phyloP scores from a whole-genome alignment of 2,329 filamentous ascomycete genomes.

The Colletotrichum spaethianum region DNA sequence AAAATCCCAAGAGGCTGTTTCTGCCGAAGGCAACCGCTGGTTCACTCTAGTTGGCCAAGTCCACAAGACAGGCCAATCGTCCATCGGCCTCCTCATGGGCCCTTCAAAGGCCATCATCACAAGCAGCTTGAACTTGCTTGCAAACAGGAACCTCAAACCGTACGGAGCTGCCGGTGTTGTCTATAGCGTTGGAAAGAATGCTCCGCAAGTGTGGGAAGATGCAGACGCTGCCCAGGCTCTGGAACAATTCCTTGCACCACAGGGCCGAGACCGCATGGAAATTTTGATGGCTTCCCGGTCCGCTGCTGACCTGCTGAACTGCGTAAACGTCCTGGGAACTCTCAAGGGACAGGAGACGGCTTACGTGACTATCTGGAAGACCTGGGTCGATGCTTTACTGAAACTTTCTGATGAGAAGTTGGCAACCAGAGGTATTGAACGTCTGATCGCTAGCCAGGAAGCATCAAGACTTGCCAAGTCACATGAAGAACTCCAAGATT shows the following conservation, averaged over 20 bases:
- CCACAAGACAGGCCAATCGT: constrained; percentile 48
- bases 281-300: constrained; percentile 78
- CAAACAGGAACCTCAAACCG: constrained; percentile 69
- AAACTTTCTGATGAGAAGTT: constrained; percentile 47
- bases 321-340: constrained; percentile 70
- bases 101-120: constrained; percentile 44
- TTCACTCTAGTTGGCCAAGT: constrained; percentile 70
- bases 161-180: constrained; percentile 68
- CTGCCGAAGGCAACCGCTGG: constrained; percentile 77
- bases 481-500: constrained; percentile 60
- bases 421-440: constrained; percentile 54
- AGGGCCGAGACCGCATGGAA: constrained; percentile 70
- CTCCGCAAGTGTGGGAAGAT: constrained; percentile 58
- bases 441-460: constrained; percentile 62
- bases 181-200: constrained; percentile 44
- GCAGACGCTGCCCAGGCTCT: constrained; percentile 52
- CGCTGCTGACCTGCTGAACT: constrained; percentile 74
- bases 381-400: constrained; percentile 60
- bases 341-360: constrained; percentile 54
- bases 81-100: constrained; percentile 48
- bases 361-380: constrained; percentile 61
- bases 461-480: constrained; percentile 56
- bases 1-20: constrained; percentile 78
- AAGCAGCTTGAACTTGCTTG: constrained; percentile 57
- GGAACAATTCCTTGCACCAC: constrained; percentile 59